These are phyloP conservation scores for Pleoardoris graminearum DNA, from an alignment of 2,329 filamentous ascomycete genomes.

Conservation along the genomic window DNA sequence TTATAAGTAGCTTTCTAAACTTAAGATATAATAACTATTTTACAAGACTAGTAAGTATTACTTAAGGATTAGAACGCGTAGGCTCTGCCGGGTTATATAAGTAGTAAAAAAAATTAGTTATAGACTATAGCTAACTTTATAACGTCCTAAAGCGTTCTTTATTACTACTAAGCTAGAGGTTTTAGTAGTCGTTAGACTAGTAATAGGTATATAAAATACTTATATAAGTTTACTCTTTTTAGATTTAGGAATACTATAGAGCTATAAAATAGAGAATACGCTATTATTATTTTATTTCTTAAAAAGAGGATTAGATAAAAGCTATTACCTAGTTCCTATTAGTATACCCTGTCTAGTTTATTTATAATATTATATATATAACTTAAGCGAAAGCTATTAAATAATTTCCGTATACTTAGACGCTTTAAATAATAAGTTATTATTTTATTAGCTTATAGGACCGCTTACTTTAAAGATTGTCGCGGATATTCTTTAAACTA, in stretches of 20 bases:
- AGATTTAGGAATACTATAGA: constrained; percentile 40
- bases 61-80: constrained; percentile 16
- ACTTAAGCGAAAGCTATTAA: constrained; percentile 17
- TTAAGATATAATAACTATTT: constrained; percentile 17
- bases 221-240: constrained; percentile 42
- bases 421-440: constrained; percentile 10
- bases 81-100: constrained; percentile 21
- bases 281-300: constrained; percentile 32
- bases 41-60: constrained; percentile 23
- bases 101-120: constrained; percentile 27
- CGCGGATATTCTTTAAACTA: constrained; percentile 14
- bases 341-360: constrained; percentile 14
- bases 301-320: constrained; percentile 22
- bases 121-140: constrained; percentile 13
- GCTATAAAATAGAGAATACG: constrained; percentile 40
- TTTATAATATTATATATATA: constrained; percentile 19
- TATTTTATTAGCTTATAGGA: not conserved
- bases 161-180: constrained; percentile 18
- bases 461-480: constrained; percentile 14
- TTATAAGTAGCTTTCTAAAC: constrained; percentile 14
- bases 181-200: constrained; percentile 14
- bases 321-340: constrained; percentile 19
- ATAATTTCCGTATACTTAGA: constrained; percentile 14
- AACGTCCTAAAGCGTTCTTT: constrained; percentile 16
- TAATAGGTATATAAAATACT: constrained; percentile 21